Base-by-base conservation (phyloP, 257 asterid species). In the Gynochthodes officinalis region DNA sequence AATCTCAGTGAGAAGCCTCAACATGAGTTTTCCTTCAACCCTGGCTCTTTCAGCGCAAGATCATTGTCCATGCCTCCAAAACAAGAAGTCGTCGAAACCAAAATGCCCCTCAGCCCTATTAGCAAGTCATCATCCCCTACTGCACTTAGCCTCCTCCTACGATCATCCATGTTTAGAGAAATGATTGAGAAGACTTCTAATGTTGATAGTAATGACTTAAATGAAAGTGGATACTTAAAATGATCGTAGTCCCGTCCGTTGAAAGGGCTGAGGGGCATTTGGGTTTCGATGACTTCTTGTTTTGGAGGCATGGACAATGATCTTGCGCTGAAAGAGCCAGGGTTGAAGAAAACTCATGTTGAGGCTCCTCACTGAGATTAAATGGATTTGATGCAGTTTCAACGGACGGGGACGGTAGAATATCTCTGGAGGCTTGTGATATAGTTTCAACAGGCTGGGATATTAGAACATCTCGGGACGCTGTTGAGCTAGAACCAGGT, bases 151-250 rank as follows among this genome's bases (percentile, higher is more conserved):
- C 91, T 90, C 50, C 86, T 90, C 12, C 87, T 87, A 23, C 80
- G 86, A 3, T 90, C 97, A 32, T 83, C 97, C 27, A 60, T 90
- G 92, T 90, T 87, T 64, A 85, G 82, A 50, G 84, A 87, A 74
- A 89, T 90, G 44, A 82, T 87, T 18, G 88, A 86, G 60, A 90
- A 90, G 86, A 86, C 79, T 39, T 70, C 84, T 16, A 50, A 25
- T 43, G 55, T 64, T 44, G 71, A 37, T n/a, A n/a, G n/a, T 6
- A 40, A 61, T 30, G 80, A 80, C n/a, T n/a, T n/a, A n/a, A n/a
- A n/a, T n/a, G n/a, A n/a, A n/a, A n/a, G n/a, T n/a, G n/a, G n/a
- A n/a, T n/a, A n/a, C n/a, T n/a, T n/a, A n/a, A n/a, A n/a, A n/a
- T n/a, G n/a, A n/a, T n/a, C n/a, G n/a, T n/a, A n/a, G n/a, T n/a